Base-by-base conservation (phyloP, 208 protist genomes). In the Strigomonas galati region DNA sequence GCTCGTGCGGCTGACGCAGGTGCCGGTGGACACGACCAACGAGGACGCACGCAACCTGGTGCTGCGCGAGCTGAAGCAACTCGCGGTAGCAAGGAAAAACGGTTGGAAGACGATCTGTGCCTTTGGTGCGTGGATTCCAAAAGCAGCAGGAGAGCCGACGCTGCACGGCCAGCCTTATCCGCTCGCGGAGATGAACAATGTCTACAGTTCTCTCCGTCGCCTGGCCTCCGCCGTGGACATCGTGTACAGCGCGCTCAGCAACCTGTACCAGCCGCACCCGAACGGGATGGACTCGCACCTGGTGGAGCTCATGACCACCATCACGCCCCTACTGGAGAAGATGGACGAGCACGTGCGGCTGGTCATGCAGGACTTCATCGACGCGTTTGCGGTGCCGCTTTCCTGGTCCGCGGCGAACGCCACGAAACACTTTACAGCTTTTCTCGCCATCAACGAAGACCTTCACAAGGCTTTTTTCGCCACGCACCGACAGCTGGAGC, bases 181-280 rank as follows among this genome's bases (percentile, higher is more conserved):
- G 1, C 55, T 68, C 26, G 63, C 54, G 31, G 66, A 60, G 31
- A 80, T 84, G 69, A 69, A 74, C 5, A 78, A 81, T 57, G 71
- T 84, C 49, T 74, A 69, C 61, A 82, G 78, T 57, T 82, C 81
- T 14, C 65, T 88, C 59, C 78, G 76, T 23, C 82, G 78, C 27
- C 62, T 88, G 10, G 70, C 66, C 44, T 77, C 82, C 5, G 79
- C 78, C 10, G 74, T 76, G 31, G 78, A 88, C 35, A 71, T 88
- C 28, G 49, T n/a, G n/a, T n/a, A n/a, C n/a, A n/a, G n/a, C n/a
- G n/a, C n/a, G n/a, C n/a, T n/a, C n/a, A n/a, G n/a, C n/a, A n/a
- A n/a, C n/a, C n/a, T n/a, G n/a, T n/a, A n/a, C n/a, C n/a, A n/a
- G n/a, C n/a, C n/a, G n/a, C n/a, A n/a, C n/a, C n/a, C n/a, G n/a